Evolutionary conservation across 495 filamentous ascomycete species (phyloP).

Genomic region (Daldinia loculata): DNA sequence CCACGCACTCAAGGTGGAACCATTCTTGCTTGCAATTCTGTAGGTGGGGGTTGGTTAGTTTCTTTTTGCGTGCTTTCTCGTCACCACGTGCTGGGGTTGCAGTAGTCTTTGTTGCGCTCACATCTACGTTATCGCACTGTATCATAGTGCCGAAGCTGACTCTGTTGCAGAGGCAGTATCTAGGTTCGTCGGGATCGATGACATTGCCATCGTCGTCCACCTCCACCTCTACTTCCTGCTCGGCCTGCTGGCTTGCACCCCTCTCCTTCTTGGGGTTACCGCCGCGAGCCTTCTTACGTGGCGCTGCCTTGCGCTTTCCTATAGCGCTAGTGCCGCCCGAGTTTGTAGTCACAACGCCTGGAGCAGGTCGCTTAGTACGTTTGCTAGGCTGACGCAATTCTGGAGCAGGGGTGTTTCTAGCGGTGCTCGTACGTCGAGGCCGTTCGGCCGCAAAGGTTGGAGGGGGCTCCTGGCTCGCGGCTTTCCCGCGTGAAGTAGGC

Average conservation of each 20-base stretch:
- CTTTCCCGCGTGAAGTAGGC: constrained; percentile 59
- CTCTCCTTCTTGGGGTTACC: constrained; percentile 61
- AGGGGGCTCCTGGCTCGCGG: constrained; percentile 57
- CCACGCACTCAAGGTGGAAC: constrained; percentile 94
- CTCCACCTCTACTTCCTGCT: constrained; percentile 58
- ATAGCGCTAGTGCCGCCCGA: constrained; percentile 78
- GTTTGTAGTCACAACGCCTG: constrained; percentile 75
- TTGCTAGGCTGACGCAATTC: constrained; percentile 57
- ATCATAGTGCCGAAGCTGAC: constrained; percentile 97
- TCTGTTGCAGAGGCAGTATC: constrained; percentile 90
- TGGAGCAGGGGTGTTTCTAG: constrained; percentile 64
- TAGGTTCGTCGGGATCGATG: constrained; percentile 86
- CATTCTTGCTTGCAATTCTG: constrained; percentile 79
- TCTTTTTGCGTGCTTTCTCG: constrained; percentile 14
- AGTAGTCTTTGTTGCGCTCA: constrained; percentile 58
- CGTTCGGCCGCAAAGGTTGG: constrained; percentile 57
- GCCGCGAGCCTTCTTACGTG: constrained; percentile 64
- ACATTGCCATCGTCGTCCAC: constrained; percentile 74
- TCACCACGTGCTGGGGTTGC: constrained; percentile 23
- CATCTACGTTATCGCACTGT: constrained; percentile 88
- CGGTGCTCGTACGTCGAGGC: constrained; percentile 64
- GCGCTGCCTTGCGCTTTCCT: constrained; percentile 81
- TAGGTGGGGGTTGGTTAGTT: constrained; percentile 36
- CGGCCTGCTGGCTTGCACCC: constrained; percentile 49
- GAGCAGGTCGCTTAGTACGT: constrained; percentile 74